A percentile compares a stretch with the other conserved stretches of the same genome.
phyloP scores from a whole-genome alignment of 805 yeast species.

The Lipomyces spencermartinsiae region DNA sequence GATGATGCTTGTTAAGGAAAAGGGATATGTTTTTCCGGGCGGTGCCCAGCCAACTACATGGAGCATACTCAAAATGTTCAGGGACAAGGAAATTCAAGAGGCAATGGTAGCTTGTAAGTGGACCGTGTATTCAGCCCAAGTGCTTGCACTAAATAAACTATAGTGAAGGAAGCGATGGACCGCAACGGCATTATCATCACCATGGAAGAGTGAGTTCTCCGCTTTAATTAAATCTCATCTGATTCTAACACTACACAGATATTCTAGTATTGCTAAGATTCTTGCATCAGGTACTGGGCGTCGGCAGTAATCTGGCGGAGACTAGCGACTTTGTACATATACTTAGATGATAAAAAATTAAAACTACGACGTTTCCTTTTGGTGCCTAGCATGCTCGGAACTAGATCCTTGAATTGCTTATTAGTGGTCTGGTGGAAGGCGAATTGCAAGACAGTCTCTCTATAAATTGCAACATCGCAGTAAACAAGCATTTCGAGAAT shows the following conservation, averaged over 20 bases:
- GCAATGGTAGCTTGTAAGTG: slow-evolving; percentile 26
- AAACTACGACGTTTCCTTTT: neutral
- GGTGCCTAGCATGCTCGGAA: neutral
- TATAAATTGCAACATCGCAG: too few species aligned
- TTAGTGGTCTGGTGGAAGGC: neutral
- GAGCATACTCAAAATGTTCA: slow-evolving; percentile 21
- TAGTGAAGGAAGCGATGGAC: slow-evolving; percentile 28
- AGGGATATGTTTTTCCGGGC: slow-evolving; percentile 14
- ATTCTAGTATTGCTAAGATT: slow-evolving; percentile 2
- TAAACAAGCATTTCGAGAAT: too few species aligned
- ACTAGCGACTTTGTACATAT: neutral
- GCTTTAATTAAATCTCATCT: neutral
- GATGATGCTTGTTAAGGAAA: slow-evolving; percentile 19
- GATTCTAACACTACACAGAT: neutral
- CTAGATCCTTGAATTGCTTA: neutral
- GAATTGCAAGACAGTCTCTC: too few species aligned
- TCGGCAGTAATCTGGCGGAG: neutral
- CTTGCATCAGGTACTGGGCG: neutral
- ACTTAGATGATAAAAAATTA: neutral
- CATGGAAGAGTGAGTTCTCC: slow-evolving; percentile 21
- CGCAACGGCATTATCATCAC: slow-evolving; percentile 24
- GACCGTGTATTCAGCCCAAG: neutral
- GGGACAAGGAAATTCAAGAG: slow-evolving; percentile 30
- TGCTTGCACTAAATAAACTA: neutral
- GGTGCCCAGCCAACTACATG: slow-evolving; percentile 16